Evolutionary conservation across 805 yeast genomes (phyloP).

Genomic region (Kurtzmaniella fragi): DNA sequence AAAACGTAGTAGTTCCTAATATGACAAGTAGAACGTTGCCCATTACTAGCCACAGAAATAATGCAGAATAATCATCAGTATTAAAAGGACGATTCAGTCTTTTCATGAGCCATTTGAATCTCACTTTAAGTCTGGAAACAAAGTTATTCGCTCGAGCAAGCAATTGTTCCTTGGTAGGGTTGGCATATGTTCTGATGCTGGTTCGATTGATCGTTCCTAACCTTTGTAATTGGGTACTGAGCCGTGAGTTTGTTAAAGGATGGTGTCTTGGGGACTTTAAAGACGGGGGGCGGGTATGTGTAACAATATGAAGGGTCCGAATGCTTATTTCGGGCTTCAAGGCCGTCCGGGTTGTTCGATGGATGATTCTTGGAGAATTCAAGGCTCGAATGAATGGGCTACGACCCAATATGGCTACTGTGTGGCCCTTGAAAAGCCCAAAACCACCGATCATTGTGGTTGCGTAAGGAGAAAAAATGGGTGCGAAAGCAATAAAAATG

Average conservation of each 20-base stretch:
- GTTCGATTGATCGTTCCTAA: background rate
- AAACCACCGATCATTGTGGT: too few species aligned
- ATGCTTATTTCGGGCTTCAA: background rate
- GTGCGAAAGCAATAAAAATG: too few species aligned
- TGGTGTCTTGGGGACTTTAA: too few species aligned
- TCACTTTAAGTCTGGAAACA: slow-evolving; percentile 24
- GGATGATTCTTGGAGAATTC: too few species aligned
- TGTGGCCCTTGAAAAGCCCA: too few species aligned
- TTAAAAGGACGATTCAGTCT: slow-evolving; percentile 78
- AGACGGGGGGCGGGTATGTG: too few species aligned
- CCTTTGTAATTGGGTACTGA: too few species aligned
- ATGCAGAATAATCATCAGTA: slow-evolving; percentile 87
- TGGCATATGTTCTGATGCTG: background rate
- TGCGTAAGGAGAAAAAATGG: too few species aligned
- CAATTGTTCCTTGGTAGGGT: slow-evolving; percentile 17
- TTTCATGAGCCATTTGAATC: slow-evolving; percentile 70
- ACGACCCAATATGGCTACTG: too few species aligned
- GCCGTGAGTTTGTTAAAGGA: too few species aligned
- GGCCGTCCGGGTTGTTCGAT: background rate
- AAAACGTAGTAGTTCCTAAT: slow-evolving; percentile 89
- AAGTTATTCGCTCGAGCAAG: slow-evolving; percentile 23
- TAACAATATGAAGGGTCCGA: too few species aligned
- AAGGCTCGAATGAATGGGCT: too few species aligned
- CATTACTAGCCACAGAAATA: slow-evolving; percentile 86
- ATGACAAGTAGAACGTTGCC: slow-evolving; percentile 78